phyloP scores from a whole-genome alignment of 2,329 filamentous ascomycete genomes.

The Colletotrichum nymphaeae region DNA sequence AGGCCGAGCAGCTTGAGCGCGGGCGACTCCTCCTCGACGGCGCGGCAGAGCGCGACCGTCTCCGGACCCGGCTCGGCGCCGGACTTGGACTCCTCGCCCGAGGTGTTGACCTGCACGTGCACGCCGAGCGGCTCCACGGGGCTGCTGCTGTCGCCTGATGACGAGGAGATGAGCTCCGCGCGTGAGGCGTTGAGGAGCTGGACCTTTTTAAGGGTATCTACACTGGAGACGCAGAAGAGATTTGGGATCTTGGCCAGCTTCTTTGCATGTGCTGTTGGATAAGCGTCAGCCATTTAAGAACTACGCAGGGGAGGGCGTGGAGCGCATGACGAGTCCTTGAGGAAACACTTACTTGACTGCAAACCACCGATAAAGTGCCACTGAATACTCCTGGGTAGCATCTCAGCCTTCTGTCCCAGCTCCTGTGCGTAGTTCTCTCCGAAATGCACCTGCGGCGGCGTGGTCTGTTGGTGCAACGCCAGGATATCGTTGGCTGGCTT shows the following conservation, averaged over 20 bases:
- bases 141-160: slow-evolving; percentile 44
- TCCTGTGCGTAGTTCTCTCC: slow-evolving; percentile 98
- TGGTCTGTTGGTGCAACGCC: slow-evolving; percentile 72
- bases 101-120: slow-evolving; percentile 96
- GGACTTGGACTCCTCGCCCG: slow-evolving; percentile 86
- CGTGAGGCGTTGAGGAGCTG: slow-evolving; percentile 83
- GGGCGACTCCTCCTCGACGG: slow-evolving; percentile 78
- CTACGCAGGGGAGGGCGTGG: not conserved
- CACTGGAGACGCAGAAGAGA: slow-evolving; percentile 90
- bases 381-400: slow-evolving; percentile 80
- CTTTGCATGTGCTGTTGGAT: slow-evolving; percentile 85
- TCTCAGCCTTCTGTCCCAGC: slow-evolving; percentile 82
- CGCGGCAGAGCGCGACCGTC: slow-evolving; percentile 72
- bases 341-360: slow-evolving; percentile 71
- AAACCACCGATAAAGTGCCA: slow-evolving; percentile 99
- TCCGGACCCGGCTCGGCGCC: slow-evolving; percentile 78
- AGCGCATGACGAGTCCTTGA: not conserved
- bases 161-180: slow-evolving; percentile 61
- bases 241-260: slow-evolving; percentile 87
- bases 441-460: slow-evolving; percentile 73
- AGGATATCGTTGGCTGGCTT: slow-evolving; percentile 94
- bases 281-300: not conserved
- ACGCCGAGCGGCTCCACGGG: slow-evolving; percentile 68
- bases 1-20: slow-evolving; percentile 81
- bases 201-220: slow-evolving; percentile 91